Base-by-base conservation (phyloP, 306 rosid genomes). In the Ammopiptanthus mongolicus region DNA sequence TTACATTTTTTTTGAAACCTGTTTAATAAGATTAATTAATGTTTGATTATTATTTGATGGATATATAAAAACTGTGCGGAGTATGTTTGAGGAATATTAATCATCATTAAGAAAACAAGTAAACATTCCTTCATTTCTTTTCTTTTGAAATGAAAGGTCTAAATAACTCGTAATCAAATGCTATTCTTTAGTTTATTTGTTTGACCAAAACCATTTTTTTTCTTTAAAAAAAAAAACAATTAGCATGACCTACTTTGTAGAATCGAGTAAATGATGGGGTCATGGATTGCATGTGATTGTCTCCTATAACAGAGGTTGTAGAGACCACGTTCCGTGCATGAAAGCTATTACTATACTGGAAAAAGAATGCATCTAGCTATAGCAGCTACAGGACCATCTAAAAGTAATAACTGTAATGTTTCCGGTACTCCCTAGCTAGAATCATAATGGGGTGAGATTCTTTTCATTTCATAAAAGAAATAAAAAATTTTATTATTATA, bases 281-380 rank as follows among this genome's bases (percentile, higher is more conserved):
- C 75, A 81, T 81, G 65, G 48, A 70, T 3, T 14, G 75, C 85
- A 81, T 78, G 78, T 81, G 81, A 70, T 33, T 70, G 67, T 50
- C 81, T 47, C 63, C 13, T 9, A 21, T 4, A 59, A 25, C 14
- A 31, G 34, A 74, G 71, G 72, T 25, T 18, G 21, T 10, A 37
- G 77, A 14, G 78, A 36, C 74, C 85, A 76, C 81, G 75, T 75
- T 81, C 50, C 5, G 36, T 75, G 74, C 85, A 75, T 81, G 84
- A 75, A 62, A 69, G 71, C 51, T 39, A 74, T 31, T 22, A 13
- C 42, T 50, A 29, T 58, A 59, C 19, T 37, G 1, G 46, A 18
- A 21, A 65, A 63, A 14, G 41, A 65, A 55, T 19, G 33, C 53
- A 31, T 28, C 39, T 23, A 33, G n/a, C 4, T 34, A 34, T 34